Conservation (phyloP, 306 rosid species). For the Castanospermum australe region DNA sequence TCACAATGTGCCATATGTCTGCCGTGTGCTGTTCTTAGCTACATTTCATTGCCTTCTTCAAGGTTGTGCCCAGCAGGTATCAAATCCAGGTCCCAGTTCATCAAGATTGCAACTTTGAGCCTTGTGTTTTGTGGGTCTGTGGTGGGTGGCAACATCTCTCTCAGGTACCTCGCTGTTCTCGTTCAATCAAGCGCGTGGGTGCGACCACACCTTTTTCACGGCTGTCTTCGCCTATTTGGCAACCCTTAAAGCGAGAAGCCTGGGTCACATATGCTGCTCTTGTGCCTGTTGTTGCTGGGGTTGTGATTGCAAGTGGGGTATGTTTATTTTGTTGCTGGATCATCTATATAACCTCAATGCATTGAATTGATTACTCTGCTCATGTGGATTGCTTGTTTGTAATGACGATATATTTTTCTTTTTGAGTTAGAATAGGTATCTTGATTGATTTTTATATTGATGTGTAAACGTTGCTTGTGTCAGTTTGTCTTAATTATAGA, state of each 20-base stretch:
- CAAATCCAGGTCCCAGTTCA: slow-evolving; percentile 80
- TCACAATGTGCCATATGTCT: slow-evolving; percentile 98
- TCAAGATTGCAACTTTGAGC: slow-evolving; percentile 83
- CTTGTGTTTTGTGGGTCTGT: slow-evolving; percentile 90
- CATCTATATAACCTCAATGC: not conserved
- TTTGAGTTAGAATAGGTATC: not conserved
- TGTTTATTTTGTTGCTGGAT: slow-evolving; percentile 27
- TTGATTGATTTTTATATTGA: slow-evolving; percentile 12
- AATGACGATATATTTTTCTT: not conserved
- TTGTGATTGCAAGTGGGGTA: slow-evolving; percentile 99
- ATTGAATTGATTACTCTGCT: not conserved
- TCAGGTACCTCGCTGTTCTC: slow-evolving; percentile 91
- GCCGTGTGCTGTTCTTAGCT: slow-evolving; percentile 95
- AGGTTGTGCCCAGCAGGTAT: slow-evolving; percentile 86
- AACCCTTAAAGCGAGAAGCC: slow-evolving; percentile 90
- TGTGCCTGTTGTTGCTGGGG: slow-evolving; percentile 96
- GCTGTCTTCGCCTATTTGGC: slow-evolving; percentile 86
- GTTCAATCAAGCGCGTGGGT: slow-evolving; percentile 93
- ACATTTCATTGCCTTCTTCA: slow-evolving; percentile 74
- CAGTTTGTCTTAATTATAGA: not conserved
- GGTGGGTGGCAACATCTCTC: slow-evolving; percentile 92
- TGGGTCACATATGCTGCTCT: slow-evolving; percentile 96
- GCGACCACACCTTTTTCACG: slow-evolving; percentile 96
- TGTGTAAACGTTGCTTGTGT: slow-evolving; percentile 7
- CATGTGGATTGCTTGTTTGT: not conserved